A percentile compares a stretch with the other conserved stretches of the same genome.
These are phyloP conservation scores for Hygrophorus pudorinus DNA, from an alignment of 768 basidiomycete species.

Conservation along the genomic window DNA sequence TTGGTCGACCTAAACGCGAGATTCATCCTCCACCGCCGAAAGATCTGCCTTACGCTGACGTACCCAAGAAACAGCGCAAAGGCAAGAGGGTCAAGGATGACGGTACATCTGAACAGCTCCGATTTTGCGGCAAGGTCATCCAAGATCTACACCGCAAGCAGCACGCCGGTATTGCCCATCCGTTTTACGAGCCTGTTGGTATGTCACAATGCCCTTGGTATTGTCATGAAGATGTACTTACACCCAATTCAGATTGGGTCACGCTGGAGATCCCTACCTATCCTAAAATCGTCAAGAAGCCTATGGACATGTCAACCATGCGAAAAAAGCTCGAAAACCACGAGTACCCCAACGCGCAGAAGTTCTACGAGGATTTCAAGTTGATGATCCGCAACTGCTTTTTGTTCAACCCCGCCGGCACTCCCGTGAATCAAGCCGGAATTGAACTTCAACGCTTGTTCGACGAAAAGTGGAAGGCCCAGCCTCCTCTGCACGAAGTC, in stretches of 20 bases:
- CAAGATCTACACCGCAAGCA: slow-evolving; percentile 72
- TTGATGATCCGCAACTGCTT: slow-evolving; percentile 94
- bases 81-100: slow-evolving; percentile 53
- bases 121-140: slow-evolving; percentile 70
- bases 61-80: slow-evolving; percentile 58
- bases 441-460: slow-evolving; percentile 79
- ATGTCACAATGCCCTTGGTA: slow-evolving; percentile 22
- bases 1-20: slow-evolving; percentile 90
- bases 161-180: slow-evolving; percentile 58
- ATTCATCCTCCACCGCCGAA: slow-evolving; percentile 94
- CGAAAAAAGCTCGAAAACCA: slow-evolving; percentile 69
- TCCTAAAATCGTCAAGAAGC: slow-evolving; percentile 80
- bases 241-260: slow-evolving; percentile 47
- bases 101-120: slow-evolving; percentile 72
- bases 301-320: slow-evolving; percentile 93
- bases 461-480: slow-evolving; percentile 80
- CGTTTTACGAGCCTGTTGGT: slow-evolving; percentile 95
- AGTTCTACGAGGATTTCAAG: slow-evolving; percentile 87
- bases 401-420: slow-evolving; percentile 82
- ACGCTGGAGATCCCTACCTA: slow-evolving; percentile 78
- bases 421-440: slow-evolving; percentile 81
- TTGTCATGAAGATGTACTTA: slow-evolving; percentile 5
- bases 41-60: slow-evolving; percentile 77
- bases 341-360: slow-evolving; percentile 67
- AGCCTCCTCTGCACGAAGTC: slow-evolving; percentile 52